Base-by-base conservation (phyloP, 495 filamentous ascomycete genomes). In the Aspergillus ellipticus region DNA sequence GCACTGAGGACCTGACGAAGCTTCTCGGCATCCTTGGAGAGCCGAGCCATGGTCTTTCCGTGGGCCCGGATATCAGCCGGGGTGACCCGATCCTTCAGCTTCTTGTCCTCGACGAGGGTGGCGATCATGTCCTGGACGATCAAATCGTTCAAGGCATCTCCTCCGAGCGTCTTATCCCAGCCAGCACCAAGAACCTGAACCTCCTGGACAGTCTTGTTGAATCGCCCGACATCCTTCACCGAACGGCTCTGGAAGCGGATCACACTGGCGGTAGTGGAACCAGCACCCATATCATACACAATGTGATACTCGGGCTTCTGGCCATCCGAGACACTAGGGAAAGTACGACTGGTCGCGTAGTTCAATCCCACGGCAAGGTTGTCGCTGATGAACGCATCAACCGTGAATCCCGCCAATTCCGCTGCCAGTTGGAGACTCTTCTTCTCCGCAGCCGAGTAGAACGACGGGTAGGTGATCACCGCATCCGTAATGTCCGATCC, bases 261-360 rank as follows among this genome's bases (percentile, higher is more conserved):
- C 16, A 99, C 78, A 7, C 92, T 95, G n/a, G 93, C 94, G 54
- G 90, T 96, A 15, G 95, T 90, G n/a, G 90, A 96, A 8, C 94
- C 94, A 63, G 94, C 94, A 55, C 94, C 94, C 92, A 97, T 97
- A 63, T 99, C 95, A 61, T 91, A 97, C 16, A 99, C 83, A 65
- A 99, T 77, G 66, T 99, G 90, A 63, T 88, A 82, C 69, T 99
- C 94, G 3, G 94, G 89, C 76, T 90, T 92, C 61, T 85, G 86
- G 43, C 91, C 92, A 53, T 93, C 86, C 41, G 82, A 88, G 35
- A 95, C 75, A 57, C 79, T 89, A 15, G 90, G 90, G 73, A 99
- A 99, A 19, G 85, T 89, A 60, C 94, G 82, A 62, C 82, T 87
- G 15, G 90, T 97, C 17, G 94, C 94, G 68, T 97, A 99, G 70